A percentile compares a stretch with the other conserved stretches of the same genome.
Evolutionary conservation across 2,329 filamentous ascomycete species (phyloP).

Genomic region (Beauveria sp.): DNA sequence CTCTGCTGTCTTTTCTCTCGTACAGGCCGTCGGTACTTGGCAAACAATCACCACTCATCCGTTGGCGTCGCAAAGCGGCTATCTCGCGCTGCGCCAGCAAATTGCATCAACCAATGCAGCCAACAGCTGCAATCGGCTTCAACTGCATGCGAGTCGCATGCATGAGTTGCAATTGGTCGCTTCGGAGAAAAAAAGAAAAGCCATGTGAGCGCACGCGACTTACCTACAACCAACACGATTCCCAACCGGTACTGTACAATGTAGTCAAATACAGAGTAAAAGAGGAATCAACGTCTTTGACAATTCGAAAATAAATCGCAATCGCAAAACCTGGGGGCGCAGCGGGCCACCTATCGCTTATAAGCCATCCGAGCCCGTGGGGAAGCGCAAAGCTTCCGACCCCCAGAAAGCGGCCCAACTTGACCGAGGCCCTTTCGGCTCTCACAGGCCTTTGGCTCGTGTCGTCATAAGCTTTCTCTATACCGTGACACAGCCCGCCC

Average conservation of each 20-base stretch:
- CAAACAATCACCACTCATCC: background rate
- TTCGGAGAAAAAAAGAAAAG: background rate
- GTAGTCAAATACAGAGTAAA: background rate
- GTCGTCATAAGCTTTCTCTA: constrained; percentile 2
- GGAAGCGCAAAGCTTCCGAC: background rate
- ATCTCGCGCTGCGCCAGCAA: background rate
- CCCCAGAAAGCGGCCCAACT: background rate
- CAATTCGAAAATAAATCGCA: background rate
- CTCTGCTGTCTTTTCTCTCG: background rate
- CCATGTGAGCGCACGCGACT: background rate
- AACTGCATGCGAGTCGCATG: no score
- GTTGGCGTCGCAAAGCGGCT: background rate
- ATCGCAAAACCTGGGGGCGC: background rate
- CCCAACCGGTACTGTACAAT: background rate
- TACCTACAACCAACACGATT: background rate
- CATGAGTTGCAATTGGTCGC: no score
- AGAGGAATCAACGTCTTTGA: background rate
- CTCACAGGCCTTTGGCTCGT: constrained; percentile 3
- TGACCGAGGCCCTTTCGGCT: constrained; percentile 9
- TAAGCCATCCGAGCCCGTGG: constrained; percentile 5
- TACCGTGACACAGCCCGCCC: no score
- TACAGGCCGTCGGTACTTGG: background rate
- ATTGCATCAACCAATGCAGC: background rate
- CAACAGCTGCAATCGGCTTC: no score
- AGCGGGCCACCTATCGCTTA: constrained; percentile 8